Percentiles rank a stretch among this genome's conserved stretches.
Evolutionary conservation across 257 asterid species (phyloP).

Genomic region (Coffea canephora): DNA sequence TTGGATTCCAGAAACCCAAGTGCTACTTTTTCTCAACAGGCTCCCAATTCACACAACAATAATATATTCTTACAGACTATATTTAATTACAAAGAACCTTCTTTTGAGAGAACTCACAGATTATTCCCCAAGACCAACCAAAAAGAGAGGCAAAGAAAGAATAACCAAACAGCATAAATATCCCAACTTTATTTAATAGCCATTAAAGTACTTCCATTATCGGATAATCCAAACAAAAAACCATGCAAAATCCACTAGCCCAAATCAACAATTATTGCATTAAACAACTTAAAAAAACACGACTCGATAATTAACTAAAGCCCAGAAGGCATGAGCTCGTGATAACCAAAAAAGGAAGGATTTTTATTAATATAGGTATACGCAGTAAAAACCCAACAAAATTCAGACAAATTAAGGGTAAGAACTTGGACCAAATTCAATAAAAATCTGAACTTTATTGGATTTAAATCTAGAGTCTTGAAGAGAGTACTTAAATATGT

Average conservation of each 20-base stretch:
- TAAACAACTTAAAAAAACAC: constrained; percentile 9
- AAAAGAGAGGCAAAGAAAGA: constrained; percentile 15
- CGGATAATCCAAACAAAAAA: constrained; percentile 28
- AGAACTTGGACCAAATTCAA: not conserved
- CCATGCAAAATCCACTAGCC: constrained; percentile 28
- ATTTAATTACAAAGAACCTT: constrained; percentile 15
- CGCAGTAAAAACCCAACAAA: not conserved
- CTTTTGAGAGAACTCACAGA: constrained; percentile 20
- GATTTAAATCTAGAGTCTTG: constrained; percentile 5
- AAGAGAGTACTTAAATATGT: not conserved
- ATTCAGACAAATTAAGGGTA: constrained; percentile 8
- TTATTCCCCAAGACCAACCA: constrained; percentile 15
- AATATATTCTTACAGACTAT: constrained; percentile 15
- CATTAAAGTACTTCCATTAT: constrained; percentile 24
- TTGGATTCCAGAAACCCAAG: constrained; percentile 9
- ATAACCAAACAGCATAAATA: constrained; percentile 26
- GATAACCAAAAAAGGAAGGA: constrained; percentile 1
- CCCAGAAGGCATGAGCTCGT: constrained; percentile 24
- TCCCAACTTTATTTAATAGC: constrained; percentile 48
- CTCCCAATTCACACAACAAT: constrained; percentile 24
- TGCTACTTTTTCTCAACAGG: constrained; percentile 25
- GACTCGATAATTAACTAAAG: not conserved
- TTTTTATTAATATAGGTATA: not conserved
- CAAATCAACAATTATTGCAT: constrained; percentile 21
- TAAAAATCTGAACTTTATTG: constrained; percentile 12